Evolutionary conservation across 164 flowering plant species (phyloP).

Genomic region (Dillenia suffruticosa): DNA sequence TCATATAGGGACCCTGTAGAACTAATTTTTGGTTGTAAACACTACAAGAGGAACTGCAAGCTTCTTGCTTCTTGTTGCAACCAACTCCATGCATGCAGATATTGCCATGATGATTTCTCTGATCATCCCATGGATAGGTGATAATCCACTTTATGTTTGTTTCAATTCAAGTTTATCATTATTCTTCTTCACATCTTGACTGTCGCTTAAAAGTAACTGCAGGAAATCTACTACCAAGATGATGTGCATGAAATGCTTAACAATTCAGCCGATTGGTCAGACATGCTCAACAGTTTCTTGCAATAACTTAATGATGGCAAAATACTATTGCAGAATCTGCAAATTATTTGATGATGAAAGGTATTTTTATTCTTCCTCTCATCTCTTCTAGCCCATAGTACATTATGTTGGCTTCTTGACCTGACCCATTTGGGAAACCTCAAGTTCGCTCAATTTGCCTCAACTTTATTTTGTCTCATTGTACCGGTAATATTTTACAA

Average conservation of each 20-base stretch:
- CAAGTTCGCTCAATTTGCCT: no score
- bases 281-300: conserved; percentile 58
- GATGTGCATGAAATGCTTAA: conserved; percentile 95
- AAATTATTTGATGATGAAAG: conserved; percentile 81
- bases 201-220: conserved; percentile 16
- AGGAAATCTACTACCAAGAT: conserved; percentile 71
- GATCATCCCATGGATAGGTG: conserved; percentile 80
- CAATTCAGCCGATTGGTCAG: conserved; percentile 66
- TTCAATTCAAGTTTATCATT: background rate
- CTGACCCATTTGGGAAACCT: no score
- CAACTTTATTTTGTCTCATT: no score
- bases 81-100: conserved; percentile 65
- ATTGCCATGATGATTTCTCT: conserved; percentile 77
- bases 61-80: conserved; percentile 78
- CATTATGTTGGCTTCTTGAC: no score
- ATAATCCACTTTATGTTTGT: background rate
- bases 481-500: no score
- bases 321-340: conserved; percentile 83
- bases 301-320: conserved; percentile 62
- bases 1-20: conserved; percentile 56
- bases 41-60: conserved; percentile 91
- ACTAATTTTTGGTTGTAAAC: conserved; percentile 66
- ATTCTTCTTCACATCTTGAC: background rate
- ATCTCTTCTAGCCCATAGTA: no score
- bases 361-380: conserved; percentile 20